phyloP scores from a whole-genome alignment of 2,329 filamentous ascomycete genomes.

The Tolypocladium ovalisporum region DNA sequence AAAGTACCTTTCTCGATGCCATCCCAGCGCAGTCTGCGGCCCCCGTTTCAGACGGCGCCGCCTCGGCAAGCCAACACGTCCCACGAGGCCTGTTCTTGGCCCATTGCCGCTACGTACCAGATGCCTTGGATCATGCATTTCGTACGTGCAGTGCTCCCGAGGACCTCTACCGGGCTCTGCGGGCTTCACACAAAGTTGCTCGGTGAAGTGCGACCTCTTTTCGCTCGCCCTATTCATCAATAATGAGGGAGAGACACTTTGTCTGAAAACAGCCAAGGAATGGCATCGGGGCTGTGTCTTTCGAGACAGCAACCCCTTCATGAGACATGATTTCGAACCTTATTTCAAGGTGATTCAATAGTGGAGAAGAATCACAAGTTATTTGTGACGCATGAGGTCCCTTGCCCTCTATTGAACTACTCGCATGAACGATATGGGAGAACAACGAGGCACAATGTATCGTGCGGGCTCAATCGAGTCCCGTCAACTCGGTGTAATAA shows the following conservation, averaged over 20 bases:
- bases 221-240: background rate
- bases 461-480: background rate
- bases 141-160: no score
- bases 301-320: background rate
- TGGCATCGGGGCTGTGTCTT: background rate
- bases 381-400: background rate
- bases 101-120: no score
- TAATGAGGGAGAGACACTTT: background rate
- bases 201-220: background rate
- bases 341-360: background rate
- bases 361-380: background rate
- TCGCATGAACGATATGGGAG: background rate
- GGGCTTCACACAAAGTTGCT: no score
- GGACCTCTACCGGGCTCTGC: no score
- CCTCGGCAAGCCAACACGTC: no score
- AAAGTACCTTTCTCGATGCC: background rate
- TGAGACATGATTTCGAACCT: background rate
- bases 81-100: background rate
- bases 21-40: background rate
- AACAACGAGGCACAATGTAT: background rate
- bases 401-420: no score
- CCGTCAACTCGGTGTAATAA: background rate
- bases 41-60: background rate
- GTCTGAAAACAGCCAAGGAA: background rate
- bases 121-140: no score